Conservation (phyloP, 2,329 filamentous ascomycete genomes). For the Aspergillus transmontanensis region DNA sequence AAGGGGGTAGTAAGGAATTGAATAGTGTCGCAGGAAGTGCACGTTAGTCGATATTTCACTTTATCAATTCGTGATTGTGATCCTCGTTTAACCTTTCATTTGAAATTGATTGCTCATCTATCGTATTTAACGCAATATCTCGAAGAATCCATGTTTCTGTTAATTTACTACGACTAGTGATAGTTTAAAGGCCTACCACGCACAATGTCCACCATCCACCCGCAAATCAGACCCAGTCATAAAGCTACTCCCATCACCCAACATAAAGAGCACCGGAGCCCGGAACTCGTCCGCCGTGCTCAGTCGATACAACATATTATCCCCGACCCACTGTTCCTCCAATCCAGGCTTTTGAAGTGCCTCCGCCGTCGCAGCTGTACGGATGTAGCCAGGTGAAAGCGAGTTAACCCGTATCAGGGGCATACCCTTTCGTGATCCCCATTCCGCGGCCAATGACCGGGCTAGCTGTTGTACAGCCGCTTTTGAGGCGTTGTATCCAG, state of each 20-base stretch:
- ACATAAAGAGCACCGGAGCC: slow-evolving; percentile 32
- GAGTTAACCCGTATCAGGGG: slow-evolving; percentile 25
- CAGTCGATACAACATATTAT: slow-evolving; percentile 27
- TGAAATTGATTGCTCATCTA: no score
- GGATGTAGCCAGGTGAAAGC: slow-evolving; percentile 25
- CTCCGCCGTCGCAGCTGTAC: slow-evolving; percentile 18
- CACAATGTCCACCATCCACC: slow-evolving; percentile 33
- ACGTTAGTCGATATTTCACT: background rate
- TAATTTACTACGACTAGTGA: fast-evolving
- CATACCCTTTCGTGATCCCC: slow-evolving; percentile 34
- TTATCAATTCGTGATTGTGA: no score
- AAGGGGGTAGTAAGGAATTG: slow-evolving; percentile 6
- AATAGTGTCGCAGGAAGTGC: background rate
- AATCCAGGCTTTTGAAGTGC: slow-evolving; percentile 19
- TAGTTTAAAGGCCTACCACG: background rate
- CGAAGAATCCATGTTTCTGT: no score
- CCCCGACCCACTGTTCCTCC: slow-evolving; percentile 18
- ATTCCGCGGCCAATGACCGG: slow-evolving; percentile 51
- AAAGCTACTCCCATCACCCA: slow-evolving; percentile 37
- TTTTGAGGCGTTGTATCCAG: slow-evolving; percentile 50
- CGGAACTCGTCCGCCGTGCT: slow-evolving; percentile 32
- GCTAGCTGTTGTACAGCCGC: slow-evolving; percentile 49
- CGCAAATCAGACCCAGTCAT: slow-evolving; percentile 39
- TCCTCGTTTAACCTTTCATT: no score
- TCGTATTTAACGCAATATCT: no score